A percentile compares a stretch with the other conserved stretches of the same genome.
phyloP scores from a whole-genome alignment of 495 filamentous ascomycete species.

The Penicillium coffeae region DNA sequence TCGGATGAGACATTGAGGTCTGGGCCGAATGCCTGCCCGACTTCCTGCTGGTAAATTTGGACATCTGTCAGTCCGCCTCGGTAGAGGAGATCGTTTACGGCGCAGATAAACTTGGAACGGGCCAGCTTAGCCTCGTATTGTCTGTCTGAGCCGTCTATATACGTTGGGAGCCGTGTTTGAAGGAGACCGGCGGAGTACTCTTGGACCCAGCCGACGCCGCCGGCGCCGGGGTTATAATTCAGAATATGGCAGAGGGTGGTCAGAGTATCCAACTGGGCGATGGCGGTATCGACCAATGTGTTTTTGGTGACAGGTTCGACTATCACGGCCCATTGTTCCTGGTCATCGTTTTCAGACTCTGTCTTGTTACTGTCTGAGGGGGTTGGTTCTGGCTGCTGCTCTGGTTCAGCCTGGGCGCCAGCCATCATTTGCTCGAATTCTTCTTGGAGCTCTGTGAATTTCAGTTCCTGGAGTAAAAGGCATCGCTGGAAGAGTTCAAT shows the following conservation, averaged over 20 bases:
- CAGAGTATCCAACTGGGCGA: constrained; percentile 58
- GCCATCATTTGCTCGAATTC: constrained; percentile 42
- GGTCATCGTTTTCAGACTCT: constrained; percentile 29
- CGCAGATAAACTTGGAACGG: constrained; percentile 49
- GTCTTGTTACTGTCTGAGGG: constrained; percentile 4
- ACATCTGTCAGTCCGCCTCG: constrained; percentile 43
- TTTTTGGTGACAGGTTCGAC: constrained; percentile 58
- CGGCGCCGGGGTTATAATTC: constrained; percentile 30
- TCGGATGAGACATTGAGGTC: constrained; percentile 39
- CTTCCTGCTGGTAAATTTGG: constrained; percentile 46
- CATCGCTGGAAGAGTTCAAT: constrained; percentile 61
- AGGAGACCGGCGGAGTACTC: constrained; percentile 47
- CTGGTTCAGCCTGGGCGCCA: constrained; percentile 14
- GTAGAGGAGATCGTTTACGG: constrained; percentile 54
- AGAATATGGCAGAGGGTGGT: constrained; percentile 54
- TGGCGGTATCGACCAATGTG: constrained; percentile 59
- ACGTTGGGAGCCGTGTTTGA: constrained; percentile 43
- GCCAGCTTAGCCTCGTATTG: constrained; percentile 51
- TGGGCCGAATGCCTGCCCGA: constrained; percentile 40
- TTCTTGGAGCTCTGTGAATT: constrained; percentile 50
- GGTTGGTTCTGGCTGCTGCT: constrained; percentile 1
- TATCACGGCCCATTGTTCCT: constrained; percentile 59
- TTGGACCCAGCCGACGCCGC: constrained; percentile 52
- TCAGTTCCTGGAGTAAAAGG: constrained; percentile 53
- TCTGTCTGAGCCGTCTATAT: constrained; percentile 41